phyloP scores from a whole-genome alignment of 257 asterid genomes.

The Sherardia arvensis region DNA sequence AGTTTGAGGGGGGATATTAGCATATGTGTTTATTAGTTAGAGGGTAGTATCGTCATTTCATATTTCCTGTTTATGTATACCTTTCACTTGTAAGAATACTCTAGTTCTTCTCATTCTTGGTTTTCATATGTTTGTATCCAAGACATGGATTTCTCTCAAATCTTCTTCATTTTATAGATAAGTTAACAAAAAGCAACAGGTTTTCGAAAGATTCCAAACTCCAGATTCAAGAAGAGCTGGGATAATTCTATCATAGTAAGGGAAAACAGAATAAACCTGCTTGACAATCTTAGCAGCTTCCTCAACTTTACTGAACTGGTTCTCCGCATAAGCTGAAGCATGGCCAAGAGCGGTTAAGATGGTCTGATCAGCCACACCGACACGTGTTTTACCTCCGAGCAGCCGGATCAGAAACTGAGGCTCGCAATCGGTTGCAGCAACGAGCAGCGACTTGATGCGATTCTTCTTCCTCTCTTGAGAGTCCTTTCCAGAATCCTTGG shows the following conservation, averaged over 20 bases:
- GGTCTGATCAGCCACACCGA: constrained; percentile 90
- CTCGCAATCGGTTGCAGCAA: constrained; percentile 96
- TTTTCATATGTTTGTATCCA: no score
- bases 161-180: no score
- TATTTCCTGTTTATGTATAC: no score
- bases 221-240: constrained; percentile 84
- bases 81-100: no score
- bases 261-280: constrained; percentile 82
- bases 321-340: constrained; percentile 64
- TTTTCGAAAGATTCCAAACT: constrained; percentile 78
- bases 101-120: no score
- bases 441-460: constrained; percentile 71
- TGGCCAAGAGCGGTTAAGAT: constrained; percentile 81
- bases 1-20: no score
- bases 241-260: constrained; percentile 73
- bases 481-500: constrained; percentile 96
- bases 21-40: no score
- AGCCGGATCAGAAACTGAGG: constrained; percentile 91
- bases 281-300: constrained; percentile 87
- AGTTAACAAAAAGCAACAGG: constrained; percentile 67
- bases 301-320: constrained; percentile 73
- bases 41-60: no score
- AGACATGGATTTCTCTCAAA: no score
- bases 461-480: constrained; percentile 88
- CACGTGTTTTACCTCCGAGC: constrained; percentile 82